phyloP scores from a whole-genome alignment of 2,329 filamentous ascomycete genomes.

The Diaporthe sp. region DNA sequence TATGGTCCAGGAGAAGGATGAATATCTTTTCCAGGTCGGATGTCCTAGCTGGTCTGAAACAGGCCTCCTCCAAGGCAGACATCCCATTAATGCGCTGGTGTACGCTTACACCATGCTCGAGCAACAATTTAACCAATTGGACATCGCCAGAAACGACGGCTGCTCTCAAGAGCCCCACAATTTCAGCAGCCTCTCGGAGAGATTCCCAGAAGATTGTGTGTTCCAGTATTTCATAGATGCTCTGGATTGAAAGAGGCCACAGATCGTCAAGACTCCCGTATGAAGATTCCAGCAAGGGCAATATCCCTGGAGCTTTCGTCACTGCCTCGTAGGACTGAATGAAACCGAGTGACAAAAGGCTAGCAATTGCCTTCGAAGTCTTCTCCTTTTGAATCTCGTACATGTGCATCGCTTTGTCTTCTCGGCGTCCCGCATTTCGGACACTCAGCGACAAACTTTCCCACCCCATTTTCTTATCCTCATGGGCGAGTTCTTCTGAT shows the following conservation, averaged over 20 bases:
- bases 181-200: not conserved
- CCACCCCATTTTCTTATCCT: not conserved
- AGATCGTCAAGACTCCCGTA: not conserved
- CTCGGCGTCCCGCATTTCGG: not conserved
- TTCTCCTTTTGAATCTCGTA: too few species aligned
- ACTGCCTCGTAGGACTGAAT: not conserved
- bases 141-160: not conserved
- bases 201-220: not conserved
- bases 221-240: not conserved
- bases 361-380: not conserved
- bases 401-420: rapidly evolving
- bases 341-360: not conserved
- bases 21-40: not conserved
- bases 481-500: not conserved
- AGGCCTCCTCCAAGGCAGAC: not conserved
- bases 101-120: not conserved
- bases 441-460: not conserved
- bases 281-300: not conserved
- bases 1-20: not conserved
- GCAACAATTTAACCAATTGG: not conserved
- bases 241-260: not conserved
- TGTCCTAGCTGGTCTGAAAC: not conserved
- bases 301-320: not conserved
- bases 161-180: not conserved
- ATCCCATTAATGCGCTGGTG: not conserved